Base-by-base conservation (phyloP, 495 filamentous ascomycete genomes). In the Collariella sp. region DNA sequence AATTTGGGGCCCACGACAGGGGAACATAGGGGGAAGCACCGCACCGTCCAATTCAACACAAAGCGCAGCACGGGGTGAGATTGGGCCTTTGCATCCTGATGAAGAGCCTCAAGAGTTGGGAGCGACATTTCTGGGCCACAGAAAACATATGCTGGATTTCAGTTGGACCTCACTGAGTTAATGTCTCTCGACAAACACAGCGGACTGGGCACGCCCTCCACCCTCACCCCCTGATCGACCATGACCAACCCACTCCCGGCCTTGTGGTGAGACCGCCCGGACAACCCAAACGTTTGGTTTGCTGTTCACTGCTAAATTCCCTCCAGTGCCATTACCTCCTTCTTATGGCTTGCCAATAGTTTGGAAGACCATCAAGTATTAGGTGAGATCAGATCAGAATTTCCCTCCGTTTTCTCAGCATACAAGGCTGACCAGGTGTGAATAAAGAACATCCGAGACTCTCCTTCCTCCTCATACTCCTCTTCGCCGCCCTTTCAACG, bases 321-420 rank as follows among this genome's bases (percentile, higher is more conserved):
- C 23, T 24, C 22, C 33, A 75, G 75, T 58, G 70, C 74, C 55
- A 67, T 72, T 16, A 57, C 68, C 33, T 74, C 71, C 0, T 76
- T 76, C 60, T 46, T 72, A 10, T 78, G 71, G 71, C 61, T 78
- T 12, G 64, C 67, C 5, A 60, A 65, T 50, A 71, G 63, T 5
- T 52, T 76, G 16, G 68, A 78, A 46, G 68, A 66, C 33, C 72
- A 78, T 45, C 70, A 70, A n/a, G 64, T 76, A 26, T 69, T 72
- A 41, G 71, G 74, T 74, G 50, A 36, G 48, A n/a, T n/a, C n/a
- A n/a, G n/a, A n/a, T n/a, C n/a, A n/a, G 43, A 1, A 9, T 9
- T 11, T 13, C 26, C n/a, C 10, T 16, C n/a, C 10, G 11, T 26
- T 12, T 11, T 24, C 20, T 38, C n/a, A 31, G 13, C 0, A 47